These are phyloP conservation scores for Tuber borchii DNA, from an alignment of 495 filamentous ascomycete genomes.

Conservation along the genomic window DNA sequence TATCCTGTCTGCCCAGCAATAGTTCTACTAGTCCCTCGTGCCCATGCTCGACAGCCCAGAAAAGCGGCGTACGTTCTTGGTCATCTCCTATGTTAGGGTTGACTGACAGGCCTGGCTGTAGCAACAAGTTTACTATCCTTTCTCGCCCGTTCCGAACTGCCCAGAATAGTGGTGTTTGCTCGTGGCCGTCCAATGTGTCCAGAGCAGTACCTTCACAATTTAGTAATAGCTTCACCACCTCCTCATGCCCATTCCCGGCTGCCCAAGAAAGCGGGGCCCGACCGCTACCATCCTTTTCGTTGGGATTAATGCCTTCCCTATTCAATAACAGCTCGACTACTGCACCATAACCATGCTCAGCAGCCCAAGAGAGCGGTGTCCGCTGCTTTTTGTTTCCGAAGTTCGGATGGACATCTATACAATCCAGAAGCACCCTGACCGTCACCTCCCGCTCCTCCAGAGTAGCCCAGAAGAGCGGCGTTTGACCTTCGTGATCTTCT, in stretches of 20 bases:
- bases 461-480: slow-evolving; percentile 52
- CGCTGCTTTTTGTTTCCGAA: neutral
- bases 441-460: slow-evolving; percentile 49
- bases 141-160: slow-evolving; percentile 8
- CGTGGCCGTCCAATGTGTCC: neutral
- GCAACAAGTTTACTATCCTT: slow-evolving; percentile 10
- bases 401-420: neutral
- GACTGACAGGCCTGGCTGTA: neutral
- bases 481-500: slow-evolving; percentile 48
- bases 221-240: slow-evolving; percentile 10
- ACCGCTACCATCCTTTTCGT: slow-evolving; percentile 2
- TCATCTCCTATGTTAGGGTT: slow-evolving; percentile 1
- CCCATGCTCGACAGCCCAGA: slow-evolving; percentile 13
- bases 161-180: slow-evolving; percentile 9
- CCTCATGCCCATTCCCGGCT: slow-evolving; percentile 14
- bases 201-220: neutral
- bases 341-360: neutral
- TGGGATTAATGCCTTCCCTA: slow-evolving; percentile 5
- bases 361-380: neutral
- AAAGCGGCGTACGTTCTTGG: slow-evolving; percentile 5
- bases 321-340: neutral
- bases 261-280: slow-evolving; percentile 8
- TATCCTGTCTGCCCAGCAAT: slow-evolving; percentile 3
- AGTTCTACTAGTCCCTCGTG: slow-evolving; percentile 4
- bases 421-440: slow-evolving; percentile 47